Conservation (phyloP, 2,329 filamentous ascomycete species). For the Aspergillus jensenii region DNA sequence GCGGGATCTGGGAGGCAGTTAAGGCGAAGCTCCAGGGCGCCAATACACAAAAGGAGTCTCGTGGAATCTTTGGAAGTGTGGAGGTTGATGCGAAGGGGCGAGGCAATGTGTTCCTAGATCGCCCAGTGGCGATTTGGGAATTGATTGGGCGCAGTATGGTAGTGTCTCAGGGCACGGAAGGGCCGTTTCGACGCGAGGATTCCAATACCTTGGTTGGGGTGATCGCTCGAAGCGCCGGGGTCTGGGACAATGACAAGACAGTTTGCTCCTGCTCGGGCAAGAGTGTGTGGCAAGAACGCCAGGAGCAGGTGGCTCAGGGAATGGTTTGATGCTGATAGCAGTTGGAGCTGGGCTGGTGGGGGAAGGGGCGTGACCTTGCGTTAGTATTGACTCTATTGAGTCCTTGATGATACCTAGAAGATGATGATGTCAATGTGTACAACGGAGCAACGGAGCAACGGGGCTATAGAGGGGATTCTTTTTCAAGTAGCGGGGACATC, state of each 20-base stretch:
- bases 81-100: constrained; percentile 73
- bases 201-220: constrained; percentile 86
- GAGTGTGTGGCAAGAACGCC: constrained; percentile 95
- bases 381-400: constrained; percentile 4
- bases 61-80: constrained; percentile 71
- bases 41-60: constrained; percentile 40
- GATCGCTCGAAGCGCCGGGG: constrained; percentile 91
- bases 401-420: constrained; percentile 9
- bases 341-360: background rate
- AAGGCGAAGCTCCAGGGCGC: constrained; percentile 43
- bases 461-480: background rate
- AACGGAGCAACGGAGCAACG: constrained; percentile 1
- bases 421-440: constrained; percentile 5
- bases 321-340: constrained; percentile 66
- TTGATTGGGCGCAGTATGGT: constrained; percentile 92
- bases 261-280: constrained; percentile 98
- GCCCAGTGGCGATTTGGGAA: constrained; percentile 87
- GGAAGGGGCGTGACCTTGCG: constrained; percentile 6
- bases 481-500: background rate
- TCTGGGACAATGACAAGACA: constrained; percentile 98
- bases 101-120: constrained; percentile 78
- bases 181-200: constrained; percentile 67
- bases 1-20: constrained; percentile 71
- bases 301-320: constrained; percentile 82
- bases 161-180: constrained; percentile 67